Base-by-base conservation (phyloP, 805 yeast species). In the Kockiozyma suomiensis region DNA sequence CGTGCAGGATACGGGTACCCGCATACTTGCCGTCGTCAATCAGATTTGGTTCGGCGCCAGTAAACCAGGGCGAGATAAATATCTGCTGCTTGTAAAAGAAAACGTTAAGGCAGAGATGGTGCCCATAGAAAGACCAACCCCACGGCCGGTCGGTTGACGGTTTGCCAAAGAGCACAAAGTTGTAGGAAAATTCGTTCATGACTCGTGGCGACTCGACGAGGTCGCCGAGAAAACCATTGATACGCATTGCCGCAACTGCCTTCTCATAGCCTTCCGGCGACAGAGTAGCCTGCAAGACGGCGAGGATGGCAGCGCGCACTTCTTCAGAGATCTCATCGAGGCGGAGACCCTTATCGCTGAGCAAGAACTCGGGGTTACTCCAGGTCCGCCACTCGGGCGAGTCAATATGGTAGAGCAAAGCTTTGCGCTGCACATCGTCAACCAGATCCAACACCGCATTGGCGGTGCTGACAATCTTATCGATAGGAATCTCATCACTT, bases 311-410 rank as follows among this genome's bases (percentile, higher is more conserved):
- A 5, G 23, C 26, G 47, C 48, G 54, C 2, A 38, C 47, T 3
- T 25, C 7, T 13, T n/a, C 40, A 4, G 30, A 15, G 3, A 50
- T 23, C 5, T 50, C 54, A 13, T 50, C 54, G 17, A 50, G 47
- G 2, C 54, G 33, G 12, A 50, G 12, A 21, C 54, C 54, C 19
- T 50, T 50, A 33, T 21, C 17, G 47, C 54, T 50, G 21, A 50
- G 38, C 2, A 41, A 19, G 32, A 50, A 38, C 17, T 50, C 54
- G 3, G 54, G 54, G 17, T 50, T 50, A 1, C 37, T 23, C 54
- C 54, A 50, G 3, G 54, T 41, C n/a, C 54, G 46, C 54, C 54
- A 50, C 40, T 50, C 54, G 12, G 48, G 54, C 2, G 54, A 50
- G 17, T 50, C 54, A 25, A 50, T 19, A 17, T 41, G 54, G 23